Conservation (phyloP, 192 early-diverging fungal species). For the Polychytrium aggregatum region DNA sequence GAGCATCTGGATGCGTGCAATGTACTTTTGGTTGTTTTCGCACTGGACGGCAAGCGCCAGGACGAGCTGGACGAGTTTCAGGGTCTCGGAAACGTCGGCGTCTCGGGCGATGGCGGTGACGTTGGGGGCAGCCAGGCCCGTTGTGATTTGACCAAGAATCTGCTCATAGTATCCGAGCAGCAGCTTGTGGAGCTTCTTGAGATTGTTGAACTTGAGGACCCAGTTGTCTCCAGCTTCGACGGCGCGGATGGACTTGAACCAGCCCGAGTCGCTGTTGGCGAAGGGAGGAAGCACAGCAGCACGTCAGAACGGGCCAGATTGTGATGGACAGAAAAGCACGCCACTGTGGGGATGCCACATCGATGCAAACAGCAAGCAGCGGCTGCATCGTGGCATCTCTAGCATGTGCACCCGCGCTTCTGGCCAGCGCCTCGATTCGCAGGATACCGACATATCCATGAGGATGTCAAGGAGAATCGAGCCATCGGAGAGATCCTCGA, state of each 20-base stretch:
- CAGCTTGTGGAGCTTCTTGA: slow-evolving; percentile 82
- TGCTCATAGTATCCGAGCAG: slow-evolving; percentile 80
- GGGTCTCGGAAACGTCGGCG: slow-evolving; percentile 51
- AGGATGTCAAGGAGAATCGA: slow-evolving; percentile 72
- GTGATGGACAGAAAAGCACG: background rate
- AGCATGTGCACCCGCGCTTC: background rate
- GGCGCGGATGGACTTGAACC: slow-evolving; percentile 73
- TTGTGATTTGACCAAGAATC: slow-evolving; percentile 56
- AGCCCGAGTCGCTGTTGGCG: slow-evolving; percentile 62
- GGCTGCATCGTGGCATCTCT: background rate
- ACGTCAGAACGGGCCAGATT: background rate
- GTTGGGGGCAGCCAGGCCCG: slow-evolving; percentile 55
- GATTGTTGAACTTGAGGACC: slow-evolving; percentile 86
- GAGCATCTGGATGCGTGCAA: slow-evolving; percentile 73
- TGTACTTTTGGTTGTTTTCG: slow-evolving; percentile 70
- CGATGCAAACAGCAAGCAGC: background rate
- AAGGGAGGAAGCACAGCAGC: background rate
- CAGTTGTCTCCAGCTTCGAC: slow-evolving; percentile 81
- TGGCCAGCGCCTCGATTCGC: background rate
- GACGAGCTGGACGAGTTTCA: slow-evolving; percentile 74
- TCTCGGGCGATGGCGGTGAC: slow-evolving; percentile 79
- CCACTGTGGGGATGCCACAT: background rate
- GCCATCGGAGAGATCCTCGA: slow-evolving; percentile 69
- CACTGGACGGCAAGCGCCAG: slow-evolving; percentile 80
- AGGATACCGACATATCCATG: slow-evolving; percentile 61